Evolutionary conservation across 2,329 filamentous ascomycete genomes (phyloP).

Genomic region (Trichoderma semiorbis): DNA sequence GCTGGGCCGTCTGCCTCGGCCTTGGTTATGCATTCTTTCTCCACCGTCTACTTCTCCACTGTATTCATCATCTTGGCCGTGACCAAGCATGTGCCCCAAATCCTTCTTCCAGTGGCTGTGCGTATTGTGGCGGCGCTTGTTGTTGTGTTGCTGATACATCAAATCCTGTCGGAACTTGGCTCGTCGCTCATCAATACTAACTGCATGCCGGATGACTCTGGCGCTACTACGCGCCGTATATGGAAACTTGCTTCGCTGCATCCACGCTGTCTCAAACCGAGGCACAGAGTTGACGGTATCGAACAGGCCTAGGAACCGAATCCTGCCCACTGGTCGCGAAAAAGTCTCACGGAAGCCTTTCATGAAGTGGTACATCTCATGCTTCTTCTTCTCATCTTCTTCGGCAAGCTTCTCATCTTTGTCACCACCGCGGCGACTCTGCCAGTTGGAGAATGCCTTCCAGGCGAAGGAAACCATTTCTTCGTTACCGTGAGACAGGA

Average conservation of each 20-base stretch:
- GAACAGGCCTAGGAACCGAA: constrained; percentile 74
- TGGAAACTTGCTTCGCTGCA: constrained; percentile 75
- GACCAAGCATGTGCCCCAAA: background rate
- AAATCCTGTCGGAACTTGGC: constrained; percentile 71
- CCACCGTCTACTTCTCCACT: background rate
- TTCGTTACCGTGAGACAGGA: constrained; percentile 78
- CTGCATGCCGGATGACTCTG: constrained; percentile 63
- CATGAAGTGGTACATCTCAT: constrained; percentile 70
- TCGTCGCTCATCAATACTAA: constrained; percentile 67
- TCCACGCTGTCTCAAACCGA: constrained; percentile 70
- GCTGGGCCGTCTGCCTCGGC: constrained; percentile 1
- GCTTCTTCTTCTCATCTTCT: constrained; percentile 30
- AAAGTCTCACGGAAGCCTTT: constrained; percentile 79
- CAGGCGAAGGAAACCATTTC: constrained; percentile 82
- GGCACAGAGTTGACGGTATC: constrained; percentile 81
- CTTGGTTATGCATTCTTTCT: background rate
- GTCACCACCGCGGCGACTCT: constrained; percentile 52
- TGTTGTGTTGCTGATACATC: constrained; percentile 49
- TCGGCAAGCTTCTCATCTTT: constrained; percentile 42
- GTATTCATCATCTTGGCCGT: background rate
- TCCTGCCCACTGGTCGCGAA: constrained; percentile 67
- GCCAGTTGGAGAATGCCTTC: constrained; percentile 76
- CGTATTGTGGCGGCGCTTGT: constrained; percentile 23
- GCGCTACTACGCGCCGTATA: constrained; percentile 59
- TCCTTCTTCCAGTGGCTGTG: constrained; percentile 18